phyloP scores from a whole-genome alignment of 768 basidiomycete genomes.

The Auricularia cornea region DNA sequence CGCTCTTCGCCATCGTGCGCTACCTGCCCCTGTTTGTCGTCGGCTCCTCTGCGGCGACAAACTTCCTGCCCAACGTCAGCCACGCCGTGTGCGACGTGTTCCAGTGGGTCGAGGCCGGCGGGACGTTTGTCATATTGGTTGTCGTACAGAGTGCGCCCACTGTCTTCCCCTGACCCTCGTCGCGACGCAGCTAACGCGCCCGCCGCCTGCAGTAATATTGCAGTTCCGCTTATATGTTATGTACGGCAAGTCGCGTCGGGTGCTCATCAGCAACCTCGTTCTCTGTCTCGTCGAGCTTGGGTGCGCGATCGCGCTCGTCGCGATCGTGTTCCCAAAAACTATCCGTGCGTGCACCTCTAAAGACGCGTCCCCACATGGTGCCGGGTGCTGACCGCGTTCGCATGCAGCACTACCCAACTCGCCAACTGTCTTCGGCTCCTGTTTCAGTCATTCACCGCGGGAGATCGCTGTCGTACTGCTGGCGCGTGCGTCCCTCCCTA shows the following conservation, averaged over 20 bases:
- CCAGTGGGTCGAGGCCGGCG: not conserved
- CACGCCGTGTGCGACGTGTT: not conserved
- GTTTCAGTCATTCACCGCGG: not conserved
- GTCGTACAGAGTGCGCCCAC: not conserved
- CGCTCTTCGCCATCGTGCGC: not conserved
- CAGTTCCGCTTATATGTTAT: not conserved
- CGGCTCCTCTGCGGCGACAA: not conserved
- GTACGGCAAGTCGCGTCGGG: not conserved
- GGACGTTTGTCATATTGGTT: not conserved
- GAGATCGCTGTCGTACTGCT: constrained; percentile 1
- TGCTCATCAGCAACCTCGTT: not conserved
- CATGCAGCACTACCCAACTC: not conserved
- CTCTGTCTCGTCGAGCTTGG: not conserved
- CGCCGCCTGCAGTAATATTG: not conserved
- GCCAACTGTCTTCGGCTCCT: not conserved
- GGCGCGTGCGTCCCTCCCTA: not conserved
- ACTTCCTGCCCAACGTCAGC: not conserved
- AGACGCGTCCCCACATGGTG: not conserved
- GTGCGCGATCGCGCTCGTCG: not conserved
- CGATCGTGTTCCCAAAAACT: not conserved
- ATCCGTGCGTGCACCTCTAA: not conserved
- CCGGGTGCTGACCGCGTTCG: not conserved
- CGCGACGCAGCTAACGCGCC: not conserved
- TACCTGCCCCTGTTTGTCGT: not conserved
- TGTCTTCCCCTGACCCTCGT: not conserved